Base-by-base conservation (phyloP, 257 asterid species). In the Penstemon newberryi region DNA sequence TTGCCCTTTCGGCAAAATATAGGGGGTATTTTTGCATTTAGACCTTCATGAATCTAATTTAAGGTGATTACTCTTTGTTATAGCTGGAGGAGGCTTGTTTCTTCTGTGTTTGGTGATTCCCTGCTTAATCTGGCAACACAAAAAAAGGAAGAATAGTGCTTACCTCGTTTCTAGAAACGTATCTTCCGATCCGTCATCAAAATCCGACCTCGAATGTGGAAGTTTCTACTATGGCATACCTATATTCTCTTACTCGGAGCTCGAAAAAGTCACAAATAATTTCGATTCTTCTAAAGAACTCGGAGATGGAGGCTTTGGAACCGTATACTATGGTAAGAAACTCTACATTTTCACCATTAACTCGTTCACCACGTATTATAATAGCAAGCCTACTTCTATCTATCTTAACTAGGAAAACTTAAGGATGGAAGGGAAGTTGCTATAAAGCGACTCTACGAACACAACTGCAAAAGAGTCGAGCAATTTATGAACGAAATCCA, bases 281-380 rank as follows among this genome's bases (percentile, higher is more conserved):
- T 90, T 88, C 54, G 87, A 90, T 63, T 69, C 85, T 18, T 64
- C 87, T 25, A 79, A 75, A 43, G 96, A 88, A 64, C 84, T 90
- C 15, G 97, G 97, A 13, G 89, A 86, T 47, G 97, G 97, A 68
- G 96, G 96, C 66, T 90, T 84, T 62, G 97, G 97, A 50, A 77
- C 87, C 13, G 97, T 90, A 3, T 90, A 87, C 49, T 67, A 84
- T 49, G 97, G 97, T 87, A 86, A 81, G 82, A 51, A 62, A 39
- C 45, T 10, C 0, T 8, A 25, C 33, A 25, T 8, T 3, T 42
- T n/a, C 41, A 36, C 38, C 37, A 60, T 13, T 60, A 51, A 8
- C 49, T 11, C 8, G 15, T 25, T 25, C 10, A 45, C 55, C 1
- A 36, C 56, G 7, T 56, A 10, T 25, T 56, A 18, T 13, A 47